These are phyloP conservation scores for Hymenoscyphus occultus DNA, from an alignment of 2,329 filamentous ascomycete genomes.

Conservation along the genomic window DNA sequence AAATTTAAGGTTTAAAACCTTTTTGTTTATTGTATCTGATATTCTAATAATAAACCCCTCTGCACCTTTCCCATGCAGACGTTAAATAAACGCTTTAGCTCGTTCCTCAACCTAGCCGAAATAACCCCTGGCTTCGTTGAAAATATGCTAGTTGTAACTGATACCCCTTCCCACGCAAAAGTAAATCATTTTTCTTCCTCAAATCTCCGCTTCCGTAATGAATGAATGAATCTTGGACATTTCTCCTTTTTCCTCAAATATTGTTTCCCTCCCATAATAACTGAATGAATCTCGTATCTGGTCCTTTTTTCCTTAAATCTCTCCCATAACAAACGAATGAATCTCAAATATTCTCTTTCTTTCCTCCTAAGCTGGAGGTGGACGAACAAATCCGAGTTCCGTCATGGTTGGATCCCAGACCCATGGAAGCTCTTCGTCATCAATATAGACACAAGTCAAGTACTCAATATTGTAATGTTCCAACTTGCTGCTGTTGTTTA, in stretches of 20 bases:
- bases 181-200: neutral
- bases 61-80: no score
- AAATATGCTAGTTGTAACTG: neutral
- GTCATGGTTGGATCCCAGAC: neutral
- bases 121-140: neutral
- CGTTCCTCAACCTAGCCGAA: neutral
- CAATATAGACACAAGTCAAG: neutral
- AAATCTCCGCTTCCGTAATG: neutral
- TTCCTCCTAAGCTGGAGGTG: neutral
- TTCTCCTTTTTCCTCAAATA: neutral
- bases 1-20: no score
- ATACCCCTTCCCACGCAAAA: neutral
- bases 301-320: neutral
- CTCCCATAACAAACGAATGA: neutral
- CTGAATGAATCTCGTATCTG: neutral
- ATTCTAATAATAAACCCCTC: no score
- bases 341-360: neutral
- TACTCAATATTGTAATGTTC: neutral
- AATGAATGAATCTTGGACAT: neutral
- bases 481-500: neutral
- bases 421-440: neutral
- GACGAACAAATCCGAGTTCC: neutral
- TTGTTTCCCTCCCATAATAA: neutral
- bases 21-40: no score
- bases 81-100: no score